Evolutionary conservation across 768 basidiomycete genomes (phyloP), one percentile per base, ranked within the genome.

Genomic region (Trametes punicea): DNA sequence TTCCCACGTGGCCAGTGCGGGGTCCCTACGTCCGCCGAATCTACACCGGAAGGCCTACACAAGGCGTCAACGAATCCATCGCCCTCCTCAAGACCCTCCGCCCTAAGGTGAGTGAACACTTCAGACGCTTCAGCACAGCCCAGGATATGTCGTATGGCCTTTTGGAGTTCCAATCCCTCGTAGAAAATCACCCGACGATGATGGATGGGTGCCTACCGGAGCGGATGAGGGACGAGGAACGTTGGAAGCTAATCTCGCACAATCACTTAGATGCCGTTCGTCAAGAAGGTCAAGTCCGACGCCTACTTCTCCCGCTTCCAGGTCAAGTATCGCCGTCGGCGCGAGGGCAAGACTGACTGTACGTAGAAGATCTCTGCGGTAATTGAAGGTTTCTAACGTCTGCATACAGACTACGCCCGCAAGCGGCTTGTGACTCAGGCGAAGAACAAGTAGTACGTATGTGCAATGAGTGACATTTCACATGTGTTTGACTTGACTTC

Each of bases 291-390:
- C 79, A 98, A 99, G 82, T 90, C 91, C 69, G 84, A 85, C 72
- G 92, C 96, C 68, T 98, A 98, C 87, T 97, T 93, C 79, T 97
- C 94, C 60, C 87, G 95, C 62, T 97, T 88, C 82, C 93, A 97
- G 80, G 95, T 98, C 68, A 98, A 98, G 80, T 97, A 97, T 77
- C 90, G 96, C 71, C 81, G 97, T 70, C 81, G 97, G 64, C 86
- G 94, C 72, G 97, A 99, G 78, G 97, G 97, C 58, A 98, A 96
- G 81, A 99, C 97, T 59, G 97, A 99, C 71, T 99, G 91, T 92
- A 57, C 38, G 69, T 57, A 4, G 9, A n/a, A 51, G 9, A 0
- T 4, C 6, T 10, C 16, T 18, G 34, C 23, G 1, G 2, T 18
- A 10, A 6, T n/a, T 10, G 23, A 29, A 23, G 18, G 4, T 26